Evolutionary conservation across 169 alveolate species (phyloP).

Genomic region (Amoebophrya sp.): DNA sequence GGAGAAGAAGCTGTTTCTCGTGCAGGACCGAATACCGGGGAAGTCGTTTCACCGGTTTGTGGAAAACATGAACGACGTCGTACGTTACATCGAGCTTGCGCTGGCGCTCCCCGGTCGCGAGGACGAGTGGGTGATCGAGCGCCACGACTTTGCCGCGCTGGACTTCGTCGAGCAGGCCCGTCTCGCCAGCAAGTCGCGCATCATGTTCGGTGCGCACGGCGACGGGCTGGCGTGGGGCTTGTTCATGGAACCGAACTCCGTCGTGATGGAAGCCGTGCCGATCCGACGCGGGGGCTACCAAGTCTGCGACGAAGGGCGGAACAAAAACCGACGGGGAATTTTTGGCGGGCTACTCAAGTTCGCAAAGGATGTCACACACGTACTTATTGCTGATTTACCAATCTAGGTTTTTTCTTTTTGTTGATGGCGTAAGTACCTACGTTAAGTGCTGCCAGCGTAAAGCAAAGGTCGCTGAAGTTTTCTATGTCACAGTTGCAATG

Average conservation of each 20-base stretch:
- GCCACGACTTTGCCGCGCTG: slow-evolving; percentile 10
- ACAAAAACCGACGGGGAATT: background rate
- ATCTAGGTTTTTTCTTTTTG: too few relatives aligned
- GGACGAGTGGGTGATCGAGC: background rate
- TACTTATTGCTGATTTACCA: too few relatives aligned
- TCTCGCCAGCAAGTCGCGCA: background rate
- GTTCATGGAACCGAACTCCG: background rate
- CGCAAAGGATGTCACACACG: background rate
- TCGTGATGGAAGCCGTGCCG: slow-evolving; percentile 20
- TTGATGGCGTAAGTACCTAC: too few relatives aligned
- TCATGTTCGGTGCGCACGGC: slow-evolving; percentile 20
- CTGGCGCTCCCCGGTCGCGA: too few relatives aligned
- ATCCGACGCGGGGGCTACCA: background rate
- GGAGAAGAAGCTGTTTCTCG: background rate
- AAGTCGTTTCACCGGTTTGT: background rate
- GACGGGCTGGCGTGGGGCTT: slow-evolving; percentile 8
- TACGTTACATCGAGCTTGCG: background rate
- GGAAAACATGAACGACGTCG: background rate
- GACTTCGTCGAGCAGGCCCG: slow-evolving; percentile 3
- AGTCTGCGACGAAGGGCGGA: slow-evolving; percentile 13
- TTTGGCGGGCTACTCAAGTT: background rate
- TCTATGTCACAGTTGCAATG: too few relatives aligned
- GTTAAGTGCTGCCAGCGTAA: too few relatives aligned
- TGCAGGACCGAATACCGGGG: background rate
- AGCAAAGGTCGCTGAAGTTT: too few relatives aligned